These are phyloP conservation scores for Byssothecium circinans DNA, from an alignment of 2,329 filamentous ascomycete species.

Conservation along the genomic window DNA sequence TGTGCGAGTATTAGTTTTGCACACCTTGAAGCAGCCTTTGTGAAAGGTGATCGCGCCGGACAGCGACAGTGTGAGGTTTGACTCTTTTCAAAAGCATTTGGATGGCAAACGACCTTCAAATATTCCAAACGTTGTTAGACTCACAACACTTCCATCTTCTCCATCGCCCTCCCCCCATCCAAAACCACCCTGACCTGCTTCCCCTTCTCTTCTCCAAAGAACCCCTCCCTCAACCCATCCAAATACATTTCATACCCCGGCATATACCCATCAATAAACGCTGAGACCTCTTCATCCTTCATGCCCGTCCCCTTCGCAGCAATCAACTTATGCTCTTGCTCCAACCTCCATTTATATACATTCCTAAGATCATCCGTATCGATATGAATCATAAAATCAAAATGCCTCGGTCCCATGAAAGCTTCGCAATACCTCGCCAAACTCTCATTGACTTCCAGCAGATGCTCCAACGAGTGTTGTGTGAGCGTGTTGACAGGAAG, in stretches of 20 bases:
- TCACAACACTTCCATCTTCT: slow-evolving; percentile 38
- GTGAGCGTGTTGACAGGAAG: slow-evolving; percentile 51
- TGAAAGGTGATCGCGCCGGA: no score
- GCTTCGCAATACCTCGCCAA: slow-evolving; percentile 55
- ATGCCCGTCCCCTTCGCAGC: slow-evolving; percentile 71
- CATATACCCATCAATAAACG: slow-evolving; percentile 69
- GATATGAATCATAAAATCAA: slow-evolving; percentile 67
- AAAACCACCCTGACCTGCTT: slow-evolving; percentile 56
- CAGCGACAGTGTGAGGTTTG: no score
- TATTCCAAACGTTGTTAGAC: background rate
- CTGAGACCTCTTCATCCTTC: slow-evolving; percentile 75
- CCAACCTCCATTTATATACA: slow-evolving; percentile 81
- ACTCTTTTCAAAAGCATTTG: no score
- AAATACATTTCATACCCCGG: slow-evolving; percentile 61
- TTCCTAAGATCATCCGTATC: slow-evolving; percentile 73
- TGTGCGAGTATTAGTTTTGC: no score
- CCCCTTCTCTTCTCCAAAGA: slow-evolving; percentile 48
- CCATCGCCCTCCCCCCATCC: slow-evolving; percentile 49
- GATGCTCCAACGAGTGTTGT: slow-evolving; percentile 57
- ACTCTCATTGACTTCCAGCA: slow-evolving; percentile 62
- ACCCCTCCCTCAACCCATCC: slow-evolving; percentile 52
- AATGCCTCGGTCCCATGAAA: slow-evolving; percentile 45
- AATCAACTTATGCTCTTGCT: slow-evolving; percentile 76
- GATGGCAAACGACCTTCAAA: no score
- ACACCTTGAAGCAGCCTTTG: no score